Percentiles rank a stretch among this genome's conserved stretches.
Conservation (phyloP, 805 yeast species). For the Brettanomyces custersianus region DNA sequence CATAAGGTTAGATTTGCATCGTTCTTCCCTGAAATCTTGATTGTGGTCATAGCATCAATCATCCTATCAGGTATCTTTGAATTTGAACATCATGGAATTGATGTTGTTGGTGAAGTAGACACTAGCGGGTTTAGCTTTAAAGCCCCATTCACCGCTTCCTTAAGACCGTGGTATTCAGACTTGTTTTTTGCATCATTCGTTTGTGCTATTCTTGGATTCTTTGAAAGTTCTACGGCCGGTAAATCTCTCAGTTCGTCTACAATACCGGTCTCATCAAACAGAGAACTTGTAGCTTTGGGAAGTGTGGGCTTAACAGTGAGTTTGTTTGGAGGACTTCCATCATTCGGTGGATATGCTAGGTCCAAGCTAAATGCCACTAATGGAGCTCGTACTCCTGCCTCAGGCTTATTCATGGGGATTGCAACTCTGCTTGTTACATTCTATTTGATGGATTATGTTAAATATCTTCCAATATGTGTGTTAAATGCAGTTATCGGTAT, state of each 20-base stretch:
- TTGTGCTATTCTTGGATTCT: constrained; percentile 80
- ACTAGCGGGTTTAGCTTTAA: constrained; percentile 40
- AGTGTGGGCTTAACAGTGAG: constrained; percentile 58
- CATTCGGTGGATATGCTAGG: constrained; percentile 95
- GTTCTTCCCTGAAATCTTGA: constrained; percentile 77
- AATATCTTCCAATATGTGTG: constrained; percentile 70
- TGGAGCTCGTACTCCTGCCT: constrained; percentile 78
- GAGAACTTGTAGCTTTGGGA: constrained; percentile 89
- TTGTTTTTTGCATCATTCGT: constrained; percentile 63
- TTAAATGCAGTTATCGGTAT: constrained; percentile 71
- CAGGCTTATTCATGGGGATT: constrained; percentile 79
- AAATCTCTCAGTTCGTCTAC: constrained; percentile 75
- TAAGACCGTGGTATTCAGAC: constrained; percentile 40
- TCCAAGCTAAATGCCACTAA: constrained; percentile 80
- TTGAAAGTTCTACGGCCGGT: constrained; percentile 89
- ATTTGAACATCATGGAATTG: constrained; percentile 50
- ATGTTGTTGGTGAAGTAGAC: constrained; percentile 60
- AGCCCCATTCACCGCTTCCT: constrained; percentile 47
- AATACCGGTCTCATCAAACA: constrained; percentile 68
- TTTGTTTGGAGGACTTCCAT: constrained; percentile 62
- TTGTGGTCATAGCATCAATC: constrained; percentile 60
- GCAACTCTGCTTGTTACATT: constrained; percentile 58
- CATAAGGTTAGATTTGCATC: constrained; percentile 34
- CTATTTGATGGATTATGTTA: constrained; percentile 52
- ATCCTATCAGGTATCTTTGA: constrained; percentile 35